Conservation (phyloP, 805 yeast species). For the Starmerella powellii region DNA sequence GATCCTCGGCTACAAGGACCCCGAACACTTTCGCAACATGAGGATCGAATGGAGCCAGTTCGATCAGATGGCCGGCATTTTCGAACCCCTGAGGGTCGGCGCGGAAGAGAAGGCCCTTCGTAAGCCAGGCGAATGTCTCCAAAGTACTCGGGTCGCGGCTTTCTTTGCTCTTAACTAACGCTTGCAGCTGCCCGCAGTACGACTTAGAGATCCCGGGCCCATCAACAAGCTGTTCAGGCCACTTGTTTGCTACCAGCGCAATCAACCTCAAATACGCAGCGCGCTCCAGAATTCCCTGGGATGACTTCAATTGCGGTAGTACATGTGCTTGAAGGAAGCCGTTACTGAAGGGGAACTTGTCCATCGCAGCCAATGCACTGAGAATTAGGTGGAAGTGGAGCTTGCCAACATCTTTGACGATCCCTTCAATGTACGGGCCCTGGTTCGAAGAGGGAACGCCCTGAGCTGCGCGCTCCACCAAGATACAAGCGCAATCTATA, state of each 20-base stretch:
- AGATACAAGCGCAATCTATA: constrained; percentile 18
- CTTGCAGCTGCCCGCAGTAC: constrained; percentile 19
- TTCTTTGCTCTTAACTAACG: constrained; percentile 2
- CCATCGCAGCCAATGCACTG: constrained; percentile 11
- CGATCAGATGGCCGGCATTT: constrained; percentile 30
- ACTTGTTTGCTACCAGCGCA: constrained; percentile 47
- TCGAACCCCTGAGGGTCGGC: constrained; percentile 35
- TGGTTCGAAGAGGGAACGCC: constrained; percentile 18
- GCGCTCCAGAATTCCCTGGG: constrained; percentile 28
- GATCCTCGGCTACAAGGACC: constrained; percentile 55
- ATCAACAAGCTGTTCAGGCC: constrained; percentile 26
- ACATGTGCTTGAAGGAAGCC: constrained; percentile 34
- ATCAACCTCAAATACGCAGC: constrained; percentile 47
- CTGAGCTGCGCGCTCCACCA: constrained; percentile 23
- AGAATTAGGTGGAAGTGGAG: constrained; percentile 12
- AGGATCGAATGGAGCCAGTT: constrained; percentile 29
- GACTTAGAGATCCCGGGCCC: background rate
- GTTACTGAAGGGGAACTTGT: constrained; percentile 6
- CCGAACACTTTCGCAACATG: constrained; percentile 48
- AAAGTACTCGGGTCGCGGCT: constrained; percentile 25
- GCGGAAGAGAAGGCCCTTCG: constrained; percentile 56
- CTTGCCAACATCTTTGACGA: constrained; percentile 1
- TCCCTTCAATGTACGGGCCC: constrained; percentile 6
- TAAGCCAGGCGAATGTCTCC: constrained; percentile 56
- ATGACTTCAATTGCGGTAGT: constrained; percentile 33